Evolutionary conservation across 345 rosid species (phyloP).

Genomic region (Mangifera indica): DNA sequence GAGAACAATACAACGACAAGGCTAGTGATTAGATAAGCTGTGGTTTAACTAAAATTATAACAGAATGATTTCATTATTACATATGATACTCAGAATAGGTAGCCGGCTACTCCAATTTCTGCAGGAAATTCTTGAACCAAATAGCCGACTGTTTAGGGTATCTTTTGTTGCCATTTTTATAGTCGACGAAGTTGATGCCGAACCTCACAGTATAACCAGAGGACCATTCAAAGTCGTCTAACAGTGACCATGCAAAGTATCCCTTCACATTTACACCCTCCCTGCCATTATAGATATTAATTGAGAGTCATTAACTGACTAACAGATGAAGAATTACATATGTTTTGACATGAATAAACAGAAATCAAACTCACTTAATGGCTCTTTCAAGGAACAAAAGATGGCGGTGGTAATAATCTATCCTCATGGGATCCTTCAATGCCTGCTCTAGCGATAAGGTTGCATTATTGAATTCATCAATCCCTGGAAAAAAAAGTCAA

Average conservation of each 20-base stretch:
- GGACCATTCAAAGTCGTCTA: constrained; percentile 47
- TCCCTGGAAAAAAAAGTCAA: constrained; percentile 21
- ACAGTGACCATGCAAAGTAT: constrained; percentile 45
- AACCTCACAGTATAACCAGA: constrained; percentile 38
- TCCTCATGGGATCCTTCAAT: constrained; percentile 38
- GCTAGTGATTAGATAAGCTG: no score
- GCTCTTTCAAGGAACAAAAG: constrained; percentile 30
- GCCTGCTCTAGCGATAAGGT: constrained; percentile 29
- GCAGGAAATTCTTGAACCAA: constrained; percentile 43
- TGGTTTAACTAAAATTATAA: no score
- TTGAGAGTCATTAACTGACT: no score
- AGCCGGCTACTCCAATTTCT: background rate
- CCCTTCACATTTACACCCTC: constrained; percentile 41
- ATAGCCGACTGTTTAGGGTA: constrained; percentile 41
- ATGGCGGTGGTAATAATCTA: constrained; percentile 34
- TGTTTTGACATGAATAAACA: no score
- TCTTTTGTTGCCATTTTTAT: constrained; percentile 34
- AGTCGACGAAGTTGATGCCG: constrained; percentile 43
- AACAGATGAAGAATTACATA: no score
- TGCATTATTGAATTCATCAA: constrained; percentile 31
- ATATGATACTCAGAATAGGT: no score
- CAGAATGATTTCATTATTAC: no score
- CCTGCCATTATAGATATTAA: constrained; percentile 22
- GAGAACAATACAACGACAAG: no score
- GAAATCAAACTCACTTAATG: constrained; percentile 31